phyloP scores from a whole-genome alignment of 352 stramenopile genomes.

The Elongisporangium undulatum region DNA sequence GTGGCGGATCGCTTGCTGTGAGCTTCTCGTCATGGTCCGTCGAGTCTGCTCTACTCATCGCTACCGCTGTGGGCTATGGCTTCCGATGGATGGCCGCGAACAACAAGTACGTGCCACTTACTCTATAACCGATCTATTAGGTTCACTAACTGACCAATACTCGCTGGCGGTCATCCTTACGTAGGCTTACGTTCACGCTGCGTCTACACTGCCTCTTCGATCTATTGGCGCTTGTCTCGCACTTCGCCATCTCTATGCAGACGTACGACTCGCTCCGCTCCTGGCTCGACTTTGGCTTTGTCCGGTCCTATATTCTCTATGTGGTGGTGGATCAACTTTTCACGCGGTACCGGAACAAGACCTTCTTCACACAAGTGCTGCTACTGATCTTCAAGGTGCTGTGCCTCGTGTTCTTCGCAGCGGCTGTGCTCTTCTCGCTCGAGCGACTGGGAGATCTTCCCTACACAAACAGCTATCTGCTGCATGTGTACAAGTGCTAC shows the following conservation, averaged over 20 bases:
- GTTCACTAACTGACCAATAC: background rate
- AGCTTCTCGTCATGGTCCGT: slow-evolving; percentile 80
- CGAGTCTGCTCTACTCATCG: slow-evolving; percentile 73
- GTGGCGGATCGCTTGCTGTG: slow-evolving; percentile 58
- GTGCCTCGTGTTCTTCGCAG: slow-evolving; percentile 81
- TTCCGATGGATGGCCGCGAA: slow-evolving; percentile 76
- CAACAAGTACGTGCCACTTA: slow-evolving; percentile 56
- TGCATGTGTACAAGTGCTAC: slow-evolving; percentile 84
- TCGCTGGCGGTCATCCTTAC: background rate
- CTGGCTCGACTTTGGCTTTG: slow-evolving; percentile 85
- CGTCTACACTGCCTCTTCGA: slow-evolving; percentile 76
- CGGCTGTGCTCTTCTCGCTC: slow-evolving; percentile 79
- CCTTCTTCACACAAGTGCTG: slow-evolving; percentile 72
- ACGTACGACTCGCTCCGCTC: slow-evolving; percentile 64
- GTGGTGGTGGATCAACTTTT: slow-evolving; percentile 76
- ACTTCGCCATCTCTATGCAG: slow-evolving; percentile 76
- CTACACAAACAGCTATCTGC: slow-evolving; percentile 74
- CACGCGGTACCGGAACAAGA: slow-evolving; percentile 67
- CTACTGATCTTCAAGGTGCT: slow-evolving; percentile 73
- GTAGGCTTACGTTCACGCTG: slow-evolving; percentile 55
- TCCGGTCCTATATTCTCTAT: slow-evolving; percentile 83
- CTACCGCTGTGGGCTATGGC: slow-evolving; percentile 62
- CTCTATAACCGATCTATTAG: slow-evolving; percentile 2
- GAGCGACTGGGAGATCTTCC: slow-evolving; percentile 81
- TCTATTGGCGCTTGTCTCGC: slow-evolving; percentile 74